Evolutionary conservation across 2,329 filamentous ascomycete species (phyloP).

Genomic region (Fusarium nelsonii): DNA sequence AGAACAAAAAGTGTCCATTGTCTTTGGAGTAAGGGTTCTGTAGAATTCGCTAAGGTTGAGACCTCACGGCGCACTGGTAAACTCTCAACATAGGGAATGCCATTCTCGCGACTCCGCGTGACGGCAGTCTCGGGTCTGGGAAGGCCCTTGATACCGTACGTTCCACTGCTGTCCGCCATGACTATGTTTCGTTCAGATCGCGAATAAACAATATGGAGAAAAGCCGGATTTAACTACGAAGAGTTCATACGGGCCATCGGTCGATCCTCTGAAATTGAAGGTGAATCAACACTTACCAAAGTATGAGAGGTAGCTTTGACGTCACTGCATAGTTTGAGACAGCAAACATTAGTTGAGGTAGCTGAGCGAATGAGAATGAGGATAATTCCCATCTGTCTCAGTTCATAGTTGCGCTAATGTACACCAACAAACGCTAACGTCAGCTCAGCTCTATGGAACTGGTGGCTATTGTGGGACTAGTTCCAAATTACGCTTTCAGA

Average conservation of each 20-base stretch:
- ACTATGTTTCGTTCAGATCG: no score
- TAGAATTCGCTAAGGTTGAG: background rate
- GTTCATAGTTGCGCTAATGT: background rate
- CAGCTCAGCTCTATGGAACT: background rate
- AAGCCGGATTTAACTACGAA: no score
- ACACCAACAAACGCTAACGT: background rate
- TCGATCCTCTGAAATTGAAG: no score
- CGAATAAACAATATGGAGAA: no score
- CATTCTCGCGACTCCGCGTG: background rate
- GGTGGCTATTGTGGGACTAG: no score
- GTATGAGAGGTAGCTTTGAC: no score
- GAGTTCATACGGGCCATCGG: no score
- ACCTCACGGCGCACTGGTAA: conserved; percentile 13
- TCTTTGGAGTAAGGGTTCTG: background rate
- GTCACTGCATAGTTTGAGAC: no score
- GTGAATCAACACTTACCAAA: no score
- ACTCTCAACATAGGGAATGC: conserved; percentile 6
- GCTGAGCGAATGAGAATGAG: background rate
- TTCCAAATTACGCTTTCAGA: no score
- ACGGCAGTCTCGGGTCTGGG: background rate
- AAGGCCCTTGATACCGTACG: conserved; percentile 17
- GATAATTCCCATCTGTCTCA: background rate
- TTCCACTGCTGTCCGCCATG: background rate
- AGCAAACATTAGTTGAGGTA: no score
- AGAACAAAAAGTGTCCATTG: conserved; percentile 29